Evolutionary conservation across 306 rosid genomes (phyloP).

Genomic region (Acacia confusa): DNA sequence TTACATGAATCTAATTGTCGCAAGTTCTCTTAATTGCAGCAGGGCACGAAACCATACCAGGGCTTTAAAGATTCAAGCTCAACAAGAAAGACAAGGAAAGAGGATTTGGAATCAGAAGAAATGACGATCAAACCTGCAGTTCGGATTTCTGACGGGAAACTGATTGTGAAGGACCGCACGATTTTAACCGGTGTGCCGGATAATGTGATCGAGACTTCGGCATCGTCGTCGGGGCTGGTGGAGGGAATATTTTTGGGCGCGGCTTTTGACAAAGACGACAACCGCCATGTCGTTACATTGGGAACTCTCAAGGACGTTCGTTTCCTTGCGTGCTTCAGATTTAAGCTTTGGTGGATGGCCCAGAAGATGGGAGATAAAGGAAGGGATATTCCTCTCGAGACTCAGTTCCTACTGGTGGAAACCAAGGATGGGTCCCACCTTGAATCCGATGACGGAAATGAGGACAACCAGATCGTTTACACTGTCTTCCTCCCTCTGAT

Average conservation of each 20-base stretch:
- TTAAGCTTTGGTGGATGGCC: slow-evolving; percentile 98
- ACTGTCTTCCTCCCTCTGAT: slow-evolving; percentile 77
- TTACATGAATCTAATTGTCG: background rate
- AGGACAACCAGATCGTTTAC: slow-evolving; percentile 55
- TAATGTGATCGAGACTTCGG: slow-evolving; percentile 63
- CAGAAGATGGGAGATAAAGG: slow-evolving; percentile 88
- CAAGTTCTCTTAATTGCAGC: slow-evolving; percentile 36
- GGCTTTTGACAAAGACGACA: slow-evolving; percentile 43
- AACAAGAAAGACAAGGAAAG: background rate
- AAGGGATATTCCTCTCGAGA: slow-evolving; percentile 72
- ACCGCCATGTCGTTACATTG: slow-evolving; percentile 64
- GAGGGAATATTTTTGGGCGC: slow-evolving; percentile 78
- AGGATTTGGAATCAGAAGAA: slow-evolving; percentile 5
- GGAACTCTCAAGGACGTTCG: slow-evolving; percentile 62
- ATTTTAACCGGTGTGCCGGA: slow-evolving; percentile 75
- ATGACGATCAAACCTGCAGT: slow-evolving; percentile 83
- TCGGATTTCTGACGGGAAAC: slow-evolving; percentile 58
- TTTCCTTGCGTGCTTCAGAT: slow-evolving; percentile 81
- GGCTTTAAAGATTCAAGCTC: background rate
- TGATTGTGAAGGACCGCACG: slow-evolving; percentile 63
- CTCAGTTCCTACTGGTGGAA: slow-evolving; percentile 79
- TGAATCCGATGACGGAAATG: slow-evolving; percentile 44
- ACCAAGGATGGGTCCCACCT: slow-evolving; percentile 73
- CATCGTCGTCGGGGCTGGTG: slow-evolving; percentile 54
- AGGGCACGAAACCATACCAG: background rate